Percentiles rank a stretch among this genome's conserved stretches.
phyloP scores from a whole-genome alignment of 2,329 filamentous ascomycete genomes.

The Botrytis sinoallii region DNA sequence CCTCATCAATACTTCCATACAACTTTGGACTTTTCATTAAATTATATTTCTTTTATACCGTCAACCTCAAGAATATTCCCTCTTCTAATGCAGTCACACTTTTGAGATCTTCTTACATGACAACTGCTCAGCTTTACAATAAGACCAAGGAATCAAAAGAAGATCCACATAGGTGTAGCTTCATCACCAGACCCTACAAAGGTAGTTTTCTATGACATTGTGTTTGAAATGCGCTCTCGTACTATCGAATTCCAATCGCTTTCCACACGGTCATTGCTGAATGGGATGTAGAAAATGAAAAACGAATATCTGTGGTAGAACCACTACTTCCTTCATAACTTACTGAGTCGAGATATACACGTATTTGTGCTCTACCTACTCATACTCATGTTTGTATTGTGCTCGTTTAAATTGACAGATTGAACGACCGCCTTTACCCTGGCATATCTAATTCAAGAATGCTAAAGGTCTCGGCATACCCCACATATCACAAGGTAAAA shows the following conservation, averaged over 20 bases:
- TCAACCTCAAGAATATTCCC: neutral
- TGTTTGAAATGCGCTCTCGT: neutral
- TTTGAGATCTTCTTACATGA: neutral
- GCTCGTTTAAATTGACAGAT: neutral
- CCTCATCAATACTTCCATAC: neutral
- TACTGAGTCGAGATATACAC: accelerated
- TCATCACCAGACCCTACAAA: neutral
- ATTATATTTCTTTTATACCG: neutral
- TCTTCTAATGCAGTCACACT: neutral
- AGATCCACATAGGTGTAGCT: neutral
- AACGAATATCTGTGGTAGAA: neutral
- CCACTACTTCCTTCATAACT: neutral
- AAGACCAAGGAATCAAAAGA: neutral
- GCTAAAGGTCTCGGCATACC: neutral
- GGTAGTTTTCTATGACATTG: neutral
- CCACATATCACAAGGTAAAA: neutral
- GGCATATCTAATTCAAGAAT: neutral
- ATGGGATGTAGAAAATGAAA: neutral
- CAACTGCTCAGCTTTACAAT: neutral
- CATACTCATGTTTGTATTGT: neutral
- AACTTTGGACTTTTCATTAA: neutral
- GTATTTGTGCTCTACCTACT: neutral
- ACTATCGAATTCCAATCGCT: neutral
- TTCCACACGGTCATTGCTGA: neutral
- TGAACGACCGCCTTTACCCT: neutral